A percentile compares a stretch with the other conserved stretches of the same genome.
Conservation (phyloP, 108 stramenopile genomes). For the Tribonema minus region DNA sequence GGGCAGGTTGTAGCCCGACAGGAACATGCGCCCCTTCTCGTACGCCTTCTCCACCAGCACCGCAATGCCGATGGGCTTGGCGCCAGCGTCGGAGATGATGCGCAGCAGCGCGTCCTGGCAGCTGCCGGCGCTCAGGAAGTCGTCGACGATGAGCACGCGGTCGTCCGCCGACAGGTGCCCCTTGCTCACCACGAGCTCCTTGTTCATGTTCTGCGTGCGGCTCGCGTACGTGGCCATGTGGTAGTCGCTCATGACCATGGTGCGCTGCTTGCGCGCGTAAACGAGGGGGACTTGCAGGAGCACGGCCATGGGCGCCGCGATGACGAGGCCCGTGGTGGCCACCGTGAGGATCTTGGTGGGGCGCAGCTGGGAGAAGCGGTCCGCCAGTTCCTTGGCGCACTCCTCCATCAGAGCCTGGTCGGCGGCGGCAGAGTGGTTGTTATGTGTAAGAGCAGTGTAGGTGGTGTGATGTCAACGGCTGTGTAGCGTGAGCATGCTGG, state of each 20-base stretch:
- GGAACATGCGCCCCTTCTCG: constrained; percentile 67
- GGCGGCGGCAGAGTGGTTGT: constrained; percentile 3
- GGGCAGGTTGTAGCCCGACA: too few species aligned
- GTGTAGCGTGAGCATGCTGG: too few species aligned
- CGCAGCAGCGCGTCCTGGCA: constrained; percentile 76
- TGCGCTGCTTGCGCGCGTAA: constrained; percentile 79
- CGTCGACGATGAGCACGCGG: constrained; percentile 78
- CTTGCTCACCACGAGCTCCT: constrained; percentile 73
- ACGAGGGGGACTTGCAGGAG: constrained; percentile 75
- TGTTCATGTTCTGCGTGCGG: constrained; percentile 71
- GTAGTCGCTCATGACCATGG: constrained; percentile 77
- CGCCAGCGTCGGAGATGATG: constrained; percentile 72
- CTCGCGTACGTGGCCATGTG: constrained; percentile 69
- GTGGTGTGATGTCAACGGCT: too few species aligned
- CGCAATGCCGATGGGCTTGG: constrained; percentile 70
- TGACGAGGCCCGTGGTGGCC: constrained; percentile 76
- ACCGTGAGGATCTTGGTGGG: constrained; percentile 79
- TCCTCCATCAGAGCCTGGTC: constrained; percentile 66
- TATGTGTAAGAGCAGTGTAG: too few species aligned
- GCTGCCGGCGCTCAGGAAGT: constrained; percentile 76
- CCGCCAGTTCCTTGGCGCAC: constrained; percentile 69
- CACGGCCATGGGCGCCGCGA: constrained; percentile 78
- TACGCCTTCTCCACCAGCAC: constrained; percentile 78
- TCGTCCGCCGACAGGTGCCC: constrained; percentile 68
- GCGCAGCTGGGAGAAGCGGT: constrained; percentile 61